Evolutionary conservation across 1,284 basidiomycete species (phyloP), one percentile per base, ranked within the genome.

Genomic region (Porodaedalea pini): DNA sequence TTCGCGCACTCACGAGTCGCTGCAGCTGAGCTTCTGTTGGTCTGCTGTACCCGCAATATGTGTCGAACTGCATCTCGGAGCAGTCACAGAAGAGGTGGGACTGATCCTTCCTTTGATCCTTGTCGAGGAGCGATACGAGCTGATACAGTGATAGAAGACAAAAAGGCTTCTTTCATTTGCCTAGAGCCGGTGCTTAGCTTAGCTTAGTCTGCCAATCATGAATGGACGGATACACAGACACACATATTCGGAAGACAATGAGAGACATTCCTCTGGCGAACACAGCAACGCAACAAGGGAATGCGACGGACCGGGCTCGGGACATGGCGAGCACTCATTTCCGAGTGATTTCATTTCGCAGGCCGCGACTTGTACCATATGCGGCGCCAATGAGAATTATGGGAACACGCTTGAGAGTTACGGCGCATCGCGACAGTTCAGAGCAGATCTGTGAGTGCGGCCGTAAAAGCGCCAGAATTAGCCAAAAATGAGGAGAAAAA

Each of bases 111-210:
- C 17, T 10, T 47, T 47, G 45, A 47, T 47, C 25, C 45, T 47
- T 11, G 25, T 47, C 45, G 45, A 47, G 44, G 45, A 44, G 41
- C 32, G 32, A 34, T 34, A 34, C 13, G 41, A 47, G 45, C 21
- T 25, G 27, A 47, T 47, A 31, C 25, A 47, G 10, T 25, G 45
- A 47, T 47, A 47, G 25, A 47, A 47, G 45, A 47, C 25, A 11
- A 29, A 17, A 47, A 27, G 23, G 45, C 45, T 47, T 47, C 45
- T 47, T 47, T 47, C 45, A 47, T 47, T 31, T 47, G 5, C 29
- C n/a, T 15, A 11, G 27, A 31, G 25, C 15, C 25, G 45, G 29
- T 17, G 17, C 29, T 29, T 31, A n/a, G 25, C 45, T 47, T n/a
- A 17, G 45, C 31, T n/a, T 25, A 13, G 6, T 31, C 29, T 31